Evolutionary conservation across 768 basidiomycete species (phyloP).

Genomic region (Mycena belliarum): DNA sequence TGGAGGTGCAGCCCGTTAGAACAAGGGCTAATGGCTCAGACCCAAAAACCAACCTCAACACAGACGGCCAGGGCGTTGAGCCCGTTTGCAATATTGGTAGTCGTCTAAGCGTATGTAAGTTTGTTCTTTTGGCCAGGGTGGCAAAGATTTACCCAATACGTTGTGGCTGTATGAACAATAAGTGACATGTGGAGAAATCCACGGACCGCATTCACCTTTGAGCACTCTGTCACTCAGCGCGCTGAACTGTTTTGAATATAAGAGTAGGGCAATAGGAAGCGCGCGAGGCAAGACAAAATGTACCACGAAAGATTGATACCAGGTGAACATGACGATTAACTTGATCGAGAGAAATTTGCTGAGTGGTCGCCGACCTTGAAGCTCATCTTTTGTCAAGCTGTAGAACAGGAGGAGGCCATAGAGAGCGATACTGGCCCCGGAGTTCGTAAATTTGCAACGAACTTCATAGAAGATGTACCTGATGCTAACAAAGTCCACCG

Average conservation of each 20-base stretch:
- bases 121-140: too few relatives aligned
- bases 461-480: constrained; percentile 44
- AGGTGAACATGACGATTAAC: constrained; percentile 84
- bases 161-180: constrained; percentile 47
- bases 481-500: constrained; percentile 80
- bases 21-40: background rate
- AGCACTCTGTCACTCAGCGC: constrained; percentile 71
- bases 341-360: constrained; percentile 89
- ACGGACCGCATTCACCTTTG: constrained; percentile 41
- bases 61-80: constrained; percentile 80
- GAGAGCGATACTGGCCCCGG: constrained; percentile 62
- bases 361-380: constrained; percentile 73
- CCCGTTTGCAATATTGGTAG: constrained; percentile 82
- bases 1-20: constrained; percentile 1
- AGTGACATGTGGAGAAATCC: background rate
- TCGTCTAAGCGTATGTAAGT: constrained; percentile 35
- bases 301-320: constrained; percentile 82
- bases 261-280: background rate
- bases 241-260: constrained; percentile 59
- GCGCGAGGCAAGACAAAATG: constrained; percentile 22
- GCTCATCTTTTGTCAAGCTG: constrained; percentile 75
- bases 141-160: constrained; percentile 55
- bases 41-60: constrained; percentile 60
- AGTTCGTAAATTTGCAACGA: background rate
- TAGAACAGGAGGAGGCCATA: constrained; percentile 88